Percentiles rank a stretch among this genome's conserved stretches.
Evolutionary conservation across 2,329 filamentous ascomycete species (phyloP).

Genomic region (Claviceps sp.): DNA sequence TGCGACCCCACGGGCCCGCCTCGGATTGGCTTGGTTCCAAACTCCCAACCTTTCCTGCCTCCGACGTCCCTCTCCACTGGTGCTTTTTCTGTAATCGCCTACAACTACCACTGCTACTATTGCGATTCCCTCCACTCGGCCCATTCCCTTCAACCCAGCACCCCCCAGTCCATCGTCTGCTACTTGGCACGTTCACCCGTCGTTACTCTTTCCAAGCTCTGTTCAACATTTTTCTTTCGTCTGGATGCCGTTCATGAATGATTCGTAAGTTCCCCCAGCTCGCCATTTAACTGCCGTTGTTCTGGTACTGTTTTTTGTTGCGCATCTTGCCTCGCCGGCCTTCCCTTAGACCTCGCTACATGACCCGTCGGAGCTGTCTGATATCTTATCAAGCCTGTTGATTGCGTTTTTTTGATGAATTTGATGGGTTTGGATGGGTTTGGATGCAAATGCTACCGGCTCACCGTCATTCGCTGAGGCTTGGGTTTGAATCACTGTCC

Average conservation of each 20-base stretch:
- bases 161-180: slow-evolving; percentile 12
- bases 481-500: slow-evolving; percentile 28
- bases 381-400: slow-evolving; percentile 12
- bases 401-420: slow-evolving; percentile 21
- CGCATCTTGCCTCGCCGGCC: slow-evolving; percentile 22
- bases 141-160: slow-evolving; percentile 21
- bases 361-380: slow-evolving; percentile 21
- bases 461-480: slow-evolving; percentile 10
- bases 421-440: slow-evolving; percentile 19
- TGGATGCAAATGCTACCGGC: slow-evolving; percentile 15
- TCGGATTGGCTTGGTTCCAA: slow-evolving; percentile 13
- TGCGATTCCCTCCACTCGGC: slow-evolving; percentile 14
- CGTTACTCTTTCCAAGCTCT: slow-evolving; percentile 2
- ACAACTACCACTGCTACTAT: slow-evolving; percentile 5
- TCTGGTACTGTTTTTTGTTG: slow-evolving; percentile 14
- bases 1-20: slow-evolving; percentile 5
- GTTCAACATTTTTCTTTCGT: slow-evolving; percentile 18
- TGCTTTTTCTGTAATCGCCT: slow-evolving; percentile 18
- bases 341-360: slow-evolving; percentile 17
- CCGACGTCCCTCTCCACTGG: slow-evolving; percentile 15
- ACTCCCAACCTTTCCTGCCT: slow-evolving; percentile 26
- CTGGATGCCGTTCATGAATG: slow-evolving; percentile 31
- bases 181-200: slow-evolving; percentile 3
- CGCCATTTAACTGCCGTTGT: slow-evolving; percentile 1
- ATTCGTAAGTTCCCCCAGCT: slow-evolving; percentile 32